phyloP scores from a whole-genome alignment of 1,139 yeast species.

The Candida gigantensis region DNA sequence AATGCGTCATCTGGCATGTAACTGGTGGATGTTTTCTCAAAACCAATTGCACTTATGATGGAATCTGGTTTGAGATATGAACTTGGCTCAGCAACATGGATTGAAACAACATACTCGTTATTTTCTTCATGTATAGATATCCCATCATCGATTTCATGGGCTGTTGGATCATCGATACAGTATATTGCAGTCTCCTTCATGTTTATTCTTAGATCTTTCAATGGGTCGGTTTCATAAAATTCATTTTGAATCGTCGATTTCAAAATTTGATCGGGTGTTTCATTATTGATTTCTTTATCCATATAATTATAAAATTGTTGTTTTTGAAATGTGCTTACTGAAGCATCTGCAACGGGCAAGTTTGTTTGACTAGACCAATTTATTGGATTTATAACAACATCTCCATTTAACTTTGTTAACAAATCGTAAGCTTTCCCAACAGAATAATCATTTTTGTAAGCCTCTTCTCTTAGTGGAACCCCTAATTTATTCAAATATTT shows the following conservation, averaged over 20 bases:
- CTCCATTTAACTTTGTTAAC: conserved; percentile 21
- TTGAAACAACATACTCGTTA: conserved; percentile 47
- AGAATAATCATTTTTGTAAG: conserved; percentile 43
- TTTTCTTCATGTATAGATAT: conserved; percentile 54
- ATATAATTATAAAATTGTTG: conserved; percentile 42
- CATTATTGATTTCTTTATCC: conserved; percentile 15
- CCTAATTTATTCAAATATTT: conserved; percentile 20
- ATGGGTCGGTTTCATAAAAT: conserved; percentile 38
- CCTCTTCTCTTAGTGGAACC: conserved; percentile 9
- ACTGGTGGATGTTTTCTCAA: conserved; percentile 62
- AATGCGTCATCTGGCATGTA: conserved; percentile 70
- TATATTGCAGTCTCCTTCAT: conserved; percentile 57
- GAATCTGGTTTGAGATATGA: conserved; percentile 55
- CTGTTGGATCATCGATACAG: conserved; percentile 80
- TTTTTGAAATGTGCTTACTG: conserved; percentile 39
- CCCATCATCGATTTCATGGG: conserved; percentile 95
- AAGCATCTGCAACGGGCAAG: conserved; percentile 41
- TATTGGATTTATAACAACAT: conserved; percentile 45
- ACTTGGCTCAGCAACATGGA: conserved; percentile 90
- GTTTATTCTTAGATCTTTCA: conserved; percentile 30
- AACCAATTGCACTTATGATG: conserved; percentile 58
- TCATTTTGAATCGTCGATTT: conserved; percentile 16
- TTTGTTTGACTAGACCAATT: conserved; percentile 45
- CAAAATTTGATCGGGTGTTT: conserved; percentile 1
- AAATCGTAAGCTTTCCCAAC: conserved; percentile 51